phyloP scores from a whole-genome alignment of 331 rosid species.

The Spiraea crenata region DNA sequence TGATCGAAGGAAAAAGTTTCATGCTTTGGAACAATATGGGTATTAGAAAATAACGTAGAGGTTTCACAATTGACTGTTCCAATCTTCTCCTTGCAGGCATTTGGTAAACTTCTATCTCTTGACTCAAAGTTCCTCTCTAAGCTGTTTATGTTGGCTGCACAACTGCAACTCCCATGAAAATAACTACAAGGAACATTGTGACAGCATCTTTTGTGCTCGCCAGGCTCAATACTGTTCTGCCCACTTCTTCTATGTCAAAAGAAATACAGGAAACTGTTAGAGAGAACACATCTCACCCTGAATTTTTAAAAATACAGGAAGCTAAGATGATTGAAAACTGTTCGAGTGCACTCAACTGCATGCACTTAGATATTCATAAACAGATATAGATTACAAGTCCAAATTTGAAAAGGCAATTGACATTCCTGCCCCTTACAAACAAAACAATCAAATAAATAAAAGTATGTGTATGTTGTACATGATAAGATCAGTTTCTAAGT shows the following conservation, averaged over 20 bases:
- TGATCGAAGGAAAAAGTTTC: conserved; percentile 25
- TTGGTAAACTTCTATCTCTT: conserved; percentile 32
- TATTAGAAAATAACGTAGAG: conserved; percentile 27
- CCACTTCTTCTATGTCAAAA: conserved; percentile 41
- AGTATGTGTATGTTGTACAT: too few relatives aligned
- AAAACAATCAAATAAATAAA: background rate
- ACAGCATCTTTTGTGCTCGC: conserved; percentile 32
- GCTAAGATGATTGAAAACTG: background rate
- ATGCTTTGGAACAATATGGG: conserved; percentile 25
- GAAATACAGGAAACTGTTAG: conserved; percentile 19
- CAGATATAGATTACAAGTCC: background rate
- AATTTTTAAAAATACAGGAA: background rate
- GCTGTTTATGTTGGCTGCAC: conserved; percentile 28
- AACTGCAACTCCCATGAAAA: conserved; percentile 28
- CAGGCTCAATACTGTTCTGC: conserved; percentile 29
- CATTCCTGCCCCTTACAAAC: background rate
- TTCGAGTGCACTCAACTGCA: background rate
- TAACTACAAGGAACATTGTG: conserved; percentile 32
- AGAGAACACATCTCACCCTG: background rate
- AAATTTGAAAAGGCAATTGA: background rate
- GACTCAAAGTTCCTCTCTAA: conserved; percentile 32
- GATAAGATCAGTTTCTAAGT: background rate
- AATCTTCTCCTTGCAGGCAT: conserved; percentile 22
- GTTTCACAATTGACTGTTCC: conserved; percentile 30
- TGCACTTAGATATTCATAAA: background rate